Percentiles rank a stretch among this genome's conserved stretches.
phyloP scores from a whole-genome alignment of 2,329 filamentous ascomycete species.

The Hypoxylon sp. region DNA sequence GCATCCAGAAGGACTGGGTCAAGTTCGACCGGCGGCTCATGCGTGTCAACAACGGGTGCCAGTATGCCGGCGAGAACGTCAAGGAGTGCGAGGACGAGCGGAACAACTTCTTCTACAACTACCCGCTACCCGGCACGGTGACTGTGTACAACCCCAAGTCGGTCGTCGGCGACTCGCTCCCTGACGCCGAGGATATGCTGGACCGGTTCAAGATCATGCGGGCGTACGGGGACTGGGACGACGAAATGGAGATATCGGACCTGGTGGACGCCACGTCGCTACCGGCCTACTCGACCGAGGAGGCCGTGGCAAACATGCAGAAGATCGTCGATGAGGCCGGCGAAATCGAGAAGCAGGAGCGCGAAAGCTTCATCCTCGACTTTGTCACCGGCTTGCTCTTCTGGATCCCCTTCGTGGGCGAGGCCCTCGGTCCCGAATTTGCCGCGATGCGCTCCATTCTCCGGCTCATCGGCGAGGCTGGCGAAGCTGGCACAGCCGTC shows the following conservation, averaged over 20 bases:
- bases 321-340: slow-evolving; percentile 36
- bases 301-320: slow-evolving; percentile 36
- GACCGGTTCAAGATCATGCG: slow-evolving; percentile 7
- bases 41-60: slow-evolving; percentile 9
- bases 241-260: slow-evolving; percentile 16
- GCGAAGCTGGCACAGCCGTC: slow-evolving; percentile 28
- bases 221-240: slow-evolving; percentile 3
- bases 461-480: slow-evolving; percentile 6
- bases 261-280: slow-evolving; percentile 33
- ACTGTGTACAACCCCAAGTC: slow-evolving; percentile 37
- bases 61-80: slow-evolving; percentile 15
- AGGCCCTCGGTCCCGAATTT: background rate
- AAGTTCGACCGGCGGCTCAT: slow-evolving; percentile 21
- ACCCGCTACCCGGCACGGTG: slow-evolving; percentile 25
- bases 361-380: slow-evolving; percentile 40
- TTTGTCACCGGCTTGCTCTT: slow-evolving; percentile 44
- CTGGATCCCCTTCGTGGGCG: slow-evolving; percentile 38
- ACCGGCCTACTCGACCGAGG: slow-evolving; percentile 31
- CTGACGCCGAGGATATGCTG: slow-evolving; percentile 24
- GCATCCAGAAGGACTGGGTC: slow-evolving; percentile 36
- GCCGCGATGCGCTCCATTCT: slow-evolving; percentile 5
- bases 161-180: slow-evolving; percentile 1
- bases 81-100: slow-evolving; percentile 6
- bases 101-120: slow-evolving; percentile 27
- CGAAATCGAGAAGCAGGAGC: slow-evolving; percentile 39